Evolutionary conservation across 2,329 filamentous ascomycete genomes (phyloP), one percentile per base, ranked within the genome.

Genomic region (Aspergillus proliferans): DNA sequence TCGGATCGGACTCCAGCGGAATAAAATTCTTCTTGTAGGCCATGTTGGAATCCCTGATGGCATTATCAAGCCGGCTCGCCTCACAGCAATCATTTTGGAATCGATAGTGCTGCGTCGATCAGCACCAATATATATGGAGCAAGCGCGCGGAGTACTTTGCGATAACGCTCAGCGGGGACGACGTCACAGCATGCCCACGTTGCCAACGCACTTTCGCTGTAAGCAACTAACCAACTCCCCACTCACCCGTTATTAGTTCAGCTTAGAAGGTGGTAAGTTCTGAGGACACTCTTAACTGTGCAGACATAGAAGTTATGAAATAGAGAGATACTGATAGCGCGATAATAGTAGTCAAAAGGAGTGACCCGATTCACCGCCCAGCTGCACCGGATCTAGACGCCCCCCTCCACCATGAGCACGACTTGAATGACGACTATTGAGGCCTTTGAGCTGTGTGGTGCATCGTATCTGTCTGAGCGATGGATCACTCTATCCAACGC

Each of bases 401-500:
- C 38, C 38, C 38, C 39, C 50, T 55, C 50, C 58, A 57, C 51
- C 52, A 67, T 63, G 61, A 63, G 47, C 55, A 53, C 53, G 53
- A 58, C 58, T 52, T 64, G 55, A 54, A 45, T 43, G 18, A 38
- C 47, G 28, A 40, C 44, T 45, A 49, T 48, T 57, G 60, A 40
- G 38, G 38, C 38, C 38, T 40, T 19, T 40, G 18, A 19, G 18
- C 38, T 40, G 26, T 12, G 26, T 56, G 53, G 47, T 57, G 49
- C 49, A 40, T 52, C 46, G 56, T 56, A 50, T 43, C 47, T 43
- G 42, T 49, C 43, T 58, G 58, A 65, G 61, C 55, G 52, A 96
- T 97, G 91, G 92, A 97, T 76, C 78, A 82, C 64, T 85, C 84
- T 67, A 88, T 96, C 67, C 89, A 94, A 72, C 88, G 92, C 61